Evolutionary conservation across 2,329 filamentous ascomycete genomes (phyloP), one percentile per base, ranked within the genome.

Genomic region (Capronia americana): DNA sequence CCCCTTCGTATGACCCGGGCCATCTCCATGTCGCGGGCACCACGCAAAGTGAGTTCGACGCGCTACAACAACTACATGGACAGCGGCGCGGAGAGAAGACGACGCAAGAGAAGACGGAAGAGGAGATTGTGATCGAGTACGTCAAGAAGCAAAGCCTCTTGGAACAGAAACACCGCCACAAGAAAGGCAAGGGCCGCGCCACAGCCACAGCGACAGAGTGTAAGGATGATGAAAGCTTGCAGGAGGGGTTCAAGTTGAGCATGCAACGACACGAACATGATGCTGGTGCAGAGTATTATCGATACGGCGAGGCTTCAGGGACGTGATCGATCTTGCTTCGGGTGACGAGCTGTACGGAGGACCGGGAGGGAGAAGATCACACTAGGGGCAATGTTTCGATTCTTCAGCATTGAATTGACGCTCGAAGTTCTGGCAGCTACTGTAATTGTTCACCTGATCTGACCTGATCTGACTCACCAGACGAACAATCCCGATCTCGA

Each of bases 71-170:
- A 63, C 70, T 70, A 62, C 71, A 73, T 51, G 66, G 70, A 46
- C 75, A 70, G 44, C 60, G 32, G 41, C 28, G 5, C 28, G 50
- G 32, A 20, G 60, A 68, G 53, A 17, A 63, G 57, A 58, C 67
- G 63, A n/a, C 74, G 75, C 71, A 72, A 75, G 1, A 70, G 58
- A 82, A 77, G 73, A 85, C 82, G 0, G 90, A 92, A 73, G 90
- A 93, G 74, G 86, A 92, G 63, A 86, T 90, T 63, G 85, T 92
- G 7, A 77, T 93, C 74, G 89, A 92, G 73, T 92, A 91, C 75
- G 84, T 92, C 44, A 90, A 89, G 82, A 60, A 60, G 57, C 41
- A 63, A 38, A 63, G 38, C 50, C 60, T 63, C 6, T 56, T 63
- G 60, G 60, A 63, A 30, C 30, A 30, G 34, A 38, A 48, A 23